A percentile compares a stretch with the other conserved stretches of the same genome.
Evolutionary conservation across 306 rosid species (phyloP).

Genomic region (Mimosa pudica): DNA sequence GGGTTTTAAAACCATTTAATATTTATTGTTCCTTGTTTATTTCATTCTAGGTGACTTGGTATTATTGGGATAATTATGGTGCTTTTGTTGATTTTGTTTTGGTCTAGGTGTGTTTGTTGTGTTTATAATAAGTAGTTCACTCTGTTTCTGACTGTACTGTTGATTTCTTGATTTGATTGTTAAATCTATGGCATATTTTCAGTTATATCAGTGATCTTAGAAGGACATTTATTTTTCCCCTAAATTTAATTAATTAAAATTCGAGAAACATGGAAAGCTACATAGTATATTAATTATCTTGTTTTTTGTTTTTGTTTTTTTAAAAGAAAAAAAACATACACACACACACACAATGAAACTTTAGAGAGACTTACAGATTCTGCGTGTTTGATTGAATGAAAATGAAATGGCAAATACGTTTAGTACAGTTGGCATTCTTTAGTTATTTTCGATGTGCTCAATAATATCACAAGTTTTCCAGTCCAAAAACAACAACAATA

Average conservation of each 20-base stretch:
- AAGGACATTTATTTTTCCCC: background rate
- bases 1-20: background rate
- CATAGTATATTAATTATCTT: background rate
- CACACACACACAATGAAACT: no score
- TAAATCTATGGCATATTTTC: background rate
- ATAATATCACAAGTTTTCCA: background rate
- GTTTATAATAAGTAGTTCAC: conserved; percentile 17
- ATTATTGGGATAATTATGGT: background rate
- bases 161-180: background rate
- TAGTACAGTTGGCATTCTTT: background rate
- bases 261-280: background rate
- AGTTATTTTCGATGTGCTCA: background rate
- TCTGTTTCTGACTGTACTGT: background rate
- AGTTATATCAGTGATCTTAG: background rate
- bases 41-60: background rate
- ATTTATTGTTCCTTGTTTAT: background rate
- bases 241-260: background rate
- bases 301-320: background rate
- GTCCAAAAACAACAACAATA: no score
- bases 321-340: no score
- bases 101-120: background rate
- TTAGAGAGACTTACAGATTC: background rate
- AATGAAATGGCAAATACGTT: background rate
- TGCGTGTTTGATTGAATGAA: background rate
- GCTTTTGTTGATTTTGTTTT: background rate